Evolutionary conservation across 495 filamentous ascomycete genomes (phyloP), one percentile per base, ranked within the genome.

Genomic region (Mycothermus thermophilus): DNA sequence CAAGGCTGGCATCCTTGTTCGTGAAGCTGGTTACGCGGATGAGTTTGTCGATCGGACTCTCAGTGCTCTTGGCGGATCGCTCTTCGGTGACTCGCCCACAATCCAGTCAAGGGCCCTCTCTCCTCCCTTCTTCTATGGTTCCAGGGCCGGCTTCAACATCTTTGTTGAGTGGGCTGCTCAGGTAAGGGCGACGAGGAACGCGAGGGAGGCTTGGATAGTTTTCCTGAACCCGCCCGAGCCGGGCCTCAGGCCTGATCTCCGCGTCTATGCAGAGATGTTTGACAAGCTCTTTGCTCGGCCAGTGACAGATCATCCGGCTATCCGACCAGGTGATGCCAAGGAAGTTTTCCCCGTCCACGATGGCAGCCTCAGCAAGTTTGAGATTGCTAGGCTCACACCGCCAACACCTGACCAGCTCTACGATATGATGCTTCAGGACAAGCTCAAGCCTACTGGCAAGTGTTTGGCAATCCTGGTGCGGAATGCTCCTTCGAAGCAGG

Each of bases 221-320:
- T 68, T 68, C 33, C 38, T 44, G n/a, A 33, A 42, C 8, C 47
- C 63, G 15, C 52, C 50, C 5, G 13, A 35, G 13, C 39, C 50
- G 11, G 36, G 35, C 1, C 27, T 57, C 12, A 28, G 35, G 13
- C 60, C 60, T 0, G 47, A 47, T 22, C 12, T 37, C n/a, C 39
- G 47, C 14, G 53, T 62, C 9, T 67, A 67, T 32, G 52, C 45
- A 4, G 57, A 58, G 27, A 64, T 68, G 60, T 66, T 68, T 18
- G 35, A 50, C 18, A 68, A 67, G 40, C 41, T 67, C 10, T 51
- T 44, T 28, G 52, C 57, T 7, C 35, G 15, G 1, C 37, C 39
- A 2, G 35, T 47, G 8, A 15, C 20, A 17, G 16, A 27, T 5
- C 25, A 37, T 9, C 41, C 47, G 3, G 37, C 19, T 13, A 30